Evolutionary conservation across 495 filamentous ascomycete genomes (phyloP), one percentile per base, ranked within the genome.

Genomic region (Penicillium fimorum): DNA sequence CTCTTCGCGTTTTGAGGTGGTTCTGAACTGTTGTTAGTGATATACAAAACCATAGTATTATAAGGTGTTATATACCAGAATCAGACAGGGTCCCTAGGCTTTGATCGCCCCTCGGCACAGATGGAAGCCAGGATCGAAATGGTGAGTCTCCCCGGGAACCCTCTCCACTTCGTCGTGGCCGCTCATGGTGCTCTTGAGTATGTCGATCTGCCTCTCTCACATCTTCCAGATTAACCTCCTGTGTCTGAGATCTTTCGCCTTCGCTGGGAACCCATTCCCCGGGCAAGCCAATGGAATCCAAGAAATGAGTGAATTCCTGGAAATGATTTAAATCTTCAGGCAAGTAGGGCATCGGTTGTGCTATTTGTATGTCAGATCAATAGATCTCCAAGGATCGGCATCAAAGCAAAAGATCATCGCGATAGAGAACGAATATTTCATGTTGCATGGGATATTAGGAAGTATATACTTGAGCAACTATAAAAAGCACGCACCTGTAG

Each of bases 241-340:
- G 65, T 5, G 66, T 63, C 29, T 70, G 70, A 25, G 67, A 47
- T 15, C 62, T 53, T 35, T 70, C 67, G 15, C 62, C 67, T 27
- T 64, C 64, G 32, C 56, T 61, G 8, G 71, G 71, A 42, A 71
- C 60, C 73, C 73, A 76, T 67, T 76, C 73, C 11, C 70, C 67
- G 18, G 71, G 70, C 27, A 76, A 55, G 12, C 68, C 68, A 47
- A 76, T 71, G 1, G 73, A 76, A 58, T 76, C 73, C 38, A 76
- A 54, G 56, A 76, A 76, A 52, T 74, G 68, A 9, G 72, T 73
- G 17, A 73, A 73, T 57, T 75, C 70, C 57, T 75, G 70, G 20
- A 75, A 75, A 55, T 75, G 72, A 22, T 74, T 74, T 17, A 74
- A 51, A 20, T 74, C 71, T 47, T 76, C 73, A 0, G 70, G 71